These are phyloP conservation scores for Pythium coloratum DNA, from an alignment of 352 stramenopile genomes.

Conservation along the genomic window DNA sequence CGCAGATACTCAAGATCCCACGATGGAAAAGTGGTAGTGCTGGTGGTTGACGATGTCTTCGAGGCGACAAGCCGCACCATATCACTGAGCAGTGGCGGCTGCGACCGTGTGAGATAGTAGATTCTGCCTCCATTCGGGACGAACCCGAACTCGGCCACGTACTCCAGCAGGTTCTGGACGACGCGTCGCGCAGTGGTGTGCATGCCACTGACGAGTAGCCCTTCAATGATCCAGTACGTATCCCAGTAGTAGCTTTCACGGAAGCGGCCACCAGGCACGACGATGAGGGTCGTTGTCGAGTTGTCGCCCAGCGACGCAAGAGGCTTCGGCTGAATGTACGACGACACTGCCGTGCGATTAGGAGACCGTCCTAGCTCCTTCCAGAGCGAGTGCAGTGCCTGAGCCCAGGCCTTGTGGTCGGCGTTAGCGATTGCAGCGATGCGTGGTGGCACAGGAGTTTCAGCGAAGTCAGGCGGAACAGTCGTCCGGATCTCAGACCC, in stretches of 20 bases:
- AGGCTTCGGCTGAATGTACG: slow-evolving; percentile 29
- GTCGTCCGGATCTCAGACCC: slow-evolving; percentile 48
- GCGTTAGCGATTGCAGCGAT: slow-evolving; percentile 31
- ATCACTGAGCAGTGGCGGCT: slow-evolving; percentile 57
- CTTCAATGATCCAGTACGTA: slow-evolving; percentile 66
- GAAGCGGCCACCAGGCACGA: slow-evolving; percentile 61
- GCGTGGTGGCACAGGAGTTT: slow-evolving; percentile 26
- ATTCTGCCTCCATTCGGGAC: slow-evolving; percentile 64
- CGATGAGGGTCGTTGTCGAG: slow-evolving; percentile 21
- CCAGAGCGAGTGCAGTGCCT: slow-evolving; percentile 46
- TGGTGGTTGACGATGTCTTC: neutral
- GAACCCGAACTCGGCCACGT: slow-evolving; percentile 47
- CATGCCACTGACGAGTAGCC: slow-evolving; percentile 55
- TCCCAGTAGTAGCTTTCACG: slow-evolving; percentile 80
- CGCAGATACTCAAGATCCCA: slow-evolving; percentile 30
- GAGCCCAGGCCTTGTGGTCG: slow-evolving; percentile 36
- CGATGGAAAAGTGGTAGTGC: neutral
- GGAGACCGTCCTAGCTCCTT: slow-evolving; percentile 31
- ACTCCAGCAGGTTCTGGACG: slow-evolving; percentile 55
- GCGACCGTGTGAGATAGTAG: slow-evolving; percentile 62
- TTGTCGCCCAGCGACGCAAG: slow-evolving; percentile 32
- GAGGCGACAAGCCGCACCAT: slow-evolving; percentile 34
- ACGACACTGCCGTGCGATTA: slow-evolving; percentile 10
- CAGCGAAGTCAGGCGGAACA: slow-evolving; percentile 45
- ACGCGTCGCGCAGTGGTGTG: slow-evolving; percentile 37